Base-by-base conservation (phyloP, 2,329 filamentous ascomycete genomes). In the Parascedosporium putredinis region DNA sequence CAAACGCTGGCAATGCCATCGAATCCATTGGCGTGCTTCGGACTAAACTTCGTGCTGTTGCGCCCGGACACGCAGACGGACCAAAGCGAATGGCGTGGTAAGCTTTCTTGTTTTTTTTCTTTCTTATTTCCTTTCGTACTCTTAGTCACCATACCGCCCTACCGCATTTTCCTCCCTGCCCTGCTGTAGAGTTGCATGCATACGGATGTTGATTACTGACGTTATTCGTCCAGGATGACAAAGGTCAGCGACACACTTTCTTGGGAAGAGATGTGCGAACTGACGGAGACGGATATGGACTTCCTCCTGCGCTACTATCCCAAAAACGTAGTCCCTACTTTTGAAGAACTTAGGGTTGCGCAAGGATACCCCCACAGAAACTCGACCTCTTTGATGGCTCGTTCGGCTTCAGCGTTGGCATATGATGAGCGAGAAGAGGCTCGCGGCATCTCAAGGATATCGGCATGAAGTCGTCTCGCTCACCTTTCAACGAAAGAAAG, bases 71-170 rank as follows among this genome's bases (percentile, higher is more conserved):
- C 2, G 81, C 84, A 48, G 85, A 94, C 51, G 85, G 89, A 0
- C 82, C 86, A 1, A 94, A 89, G 71, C 74, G 91, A 52, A 97
- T 97, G 91, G 77, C 83, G 56, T 97, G 90, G 86, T 88, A 62
- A 54, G 78, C 67, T 38, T 12, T 38, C 22, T 33, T 14, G 5
- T 40, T 45, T 36, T 12, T 45, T 47, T 8, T 14, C 40, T 31
- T 10, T 20, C 29, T 2, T 52, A 40, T 16, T 12, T 25, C 8
- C 3, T 33, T 24, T 29, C 23, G 8, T 9, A 33, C 25, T 34
- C n/a, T n/a, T n/a, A n/a, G n/a, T n/a, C n/a, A n/a, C n/a, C n/a
- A n/a, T n/a, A n/a, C n/a, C n/a, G n/a, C n/a, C n/a, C n/a, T n/a
- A n/a, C n/a, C n/a, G n/a, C n/a, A n/a, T n/a, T n/a, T n/a, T n/a